Evolutionary conservation across 192 early-diverging fungal species (phyloP).

Genomic region (Coemansia sp.): DNA sequence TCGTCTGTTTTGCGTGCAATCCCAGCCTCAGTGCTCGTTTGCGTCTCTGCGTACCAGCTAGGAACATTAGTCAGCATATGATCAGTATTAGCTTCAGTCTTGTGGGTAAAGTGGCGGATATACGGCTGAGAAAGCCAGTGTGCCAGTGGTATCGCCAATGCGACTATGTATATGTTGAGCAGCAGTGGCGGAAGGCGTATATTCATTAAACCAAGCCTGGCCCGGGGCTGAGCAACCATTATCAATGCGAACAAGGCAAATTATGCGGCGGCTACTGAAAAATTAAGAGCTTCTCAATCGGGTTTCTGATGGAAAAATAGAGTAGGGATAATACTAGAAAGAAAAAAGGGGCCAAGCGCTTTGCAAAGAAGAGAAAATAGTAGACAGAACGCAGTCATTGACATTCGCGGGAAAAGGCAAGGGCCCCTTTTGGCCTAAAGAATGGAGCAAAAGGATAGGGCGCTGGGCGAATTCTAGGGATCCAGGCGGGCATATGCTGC

Average conservation of each 20-base stretch:
- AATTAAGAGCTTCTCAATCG: background rate
- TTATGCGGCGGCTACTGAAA: background rate
- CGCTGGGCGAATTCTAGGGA: no score
- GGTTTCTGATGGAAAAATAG: background rate
- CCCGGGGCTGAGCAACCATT: conserved; percentile 9
- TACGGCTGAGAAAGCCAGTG: conserved; percentile 18
- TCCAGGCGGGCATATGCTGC: no score
- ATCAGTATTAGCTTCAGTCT: conserved; percentile 7
- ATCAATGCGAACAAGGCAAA: conserved; percentile 4
- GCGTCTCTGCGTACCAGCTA: background rate
- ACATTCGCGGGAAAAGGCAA: no score
- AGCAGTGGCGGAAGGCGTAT: conserved; percentile 9
- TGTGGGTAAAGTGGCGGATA: background rate
- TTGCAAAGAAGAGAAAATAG: background rate
- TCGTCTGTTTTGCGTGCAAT: background rate
- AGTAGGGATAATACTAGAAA: background rate
- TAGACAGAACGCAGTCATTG: no score
- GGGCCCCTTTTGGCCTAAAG: no score
- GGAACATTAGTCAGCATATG: background rate
- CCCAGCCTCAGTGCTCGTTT: conserved; percentile 3
- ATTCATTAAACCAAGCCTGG: background rate
- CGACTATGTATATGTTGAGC: conserved; percentile 18
- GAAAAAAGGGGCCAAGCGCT: background rate
- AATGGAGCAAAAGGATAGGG: no score
- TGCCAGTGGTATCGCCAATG: conserved; percentile 12